These are phyloP conservation scores for Nidula niveotomentosa DNA, from an alignment of 1,284 basidiomycete genomes.

Conservation along the genomic window DNA sequence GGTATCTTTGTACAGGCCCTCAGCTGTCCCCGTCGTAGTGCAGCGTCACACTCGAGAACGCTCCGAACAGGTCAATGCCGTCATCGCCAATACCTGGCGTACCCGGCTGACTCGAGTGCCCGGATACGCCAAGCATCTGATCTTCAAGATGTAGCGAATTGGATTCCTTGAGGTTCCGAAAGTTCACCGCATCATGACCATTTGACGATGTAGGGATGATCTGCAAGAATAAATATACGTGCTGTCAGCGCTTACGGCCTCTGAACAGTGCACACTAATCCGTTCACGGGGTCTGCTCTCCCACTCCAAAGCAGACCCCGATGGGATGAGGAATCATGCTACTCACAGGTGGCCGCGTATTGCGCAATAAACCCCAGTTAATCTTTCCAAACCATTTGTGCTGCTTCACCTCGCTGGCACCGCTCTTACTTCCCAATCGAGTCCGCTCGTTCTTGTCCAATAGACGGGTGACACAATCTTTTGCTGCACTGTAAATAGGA, in stretches of 20 bases:
- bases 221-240: slow-evolving; percentile 33
- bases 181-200: slow-evolving; percentile 87
- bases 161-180: slow-evolving; percentile 88
- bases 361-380: slow-evolving; percentile 95
- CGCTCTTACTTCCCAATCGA: slow-evolving; percentile 88
- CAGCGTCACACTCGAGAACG: slow-evolving; percentile 86
- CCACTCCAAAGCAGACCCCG: no score
- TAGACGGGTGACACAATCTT: slow-evolving; percentile 85
- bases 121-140: slow-evolving; percentile 31
- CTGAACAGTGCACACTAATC: no score
- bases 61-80: slow-evolving; percentile 65
- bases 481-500: slow-evolving; percentile 62
- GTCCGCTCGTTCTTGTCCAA: slow-evolving; percentile 93
- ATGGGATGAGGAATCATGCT: background rate
- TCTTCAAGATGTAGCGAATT: slow-evolving; percentile 87
- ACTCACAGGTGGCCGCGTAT: slow-evolving; percentile 91
- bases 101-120: slow-evolving; percentile 18
- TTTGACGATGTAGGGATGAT: slow-evolving; percentile 85
- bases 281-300: no score
- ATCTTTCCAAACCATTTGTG: slow-evolving; percentile 98
- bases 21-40: slow-evolving; percentile 74
- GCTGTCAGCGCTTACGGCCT: slow-evolving; percentile 3
- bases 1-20: slow-evolving; percentile 6
- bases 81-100: slow-evolving; percentile 30
- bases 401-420: slow-evolving; percentile 97